phyloP scores from a whole-genome alignment of 768 basidiomycete species.

The Porpolomopsis calyptriformis region DNA sequence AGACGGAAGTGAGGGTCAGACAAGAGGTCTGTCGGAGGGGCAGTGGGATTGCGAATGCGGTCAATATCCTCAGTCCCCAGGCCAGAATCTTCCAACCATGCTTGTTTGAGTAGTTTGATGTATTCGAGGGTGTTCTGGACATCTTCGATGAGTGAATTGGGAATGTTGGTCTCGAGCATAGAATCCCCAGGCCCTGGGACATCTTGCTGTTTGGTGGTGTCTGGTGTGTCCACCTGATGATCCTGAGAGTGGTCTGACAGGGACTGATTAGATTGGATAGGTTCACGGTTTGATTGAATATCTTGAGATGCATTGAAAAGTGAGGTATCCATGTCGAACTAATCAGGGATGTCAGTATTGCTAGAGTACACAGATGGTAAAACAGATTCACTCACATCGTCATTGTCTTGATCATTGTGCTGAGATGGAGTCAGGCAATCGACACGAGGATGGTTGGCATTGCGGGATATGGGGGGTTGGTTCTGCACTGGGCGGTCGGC shows the following conservation, averaged over 20 bases:
- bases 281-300: too few relatives aligned
- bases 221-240: not conserved
- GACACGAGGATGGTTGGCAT: not conserved
- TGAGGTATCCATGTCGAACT: too few relatives aligned
- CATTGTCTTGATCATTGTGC: too few relatives aligned
- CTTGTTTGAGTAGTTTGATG: slow-evolving; percentile 8
- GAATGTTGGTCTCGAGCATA: not conserved
- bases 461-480: not conserved
- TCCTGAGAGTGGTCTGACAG: not conserved
- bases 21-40: slow-evolving; percentile 1
- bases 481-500: not conserved
- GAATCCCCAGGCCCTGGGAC: not conserved
- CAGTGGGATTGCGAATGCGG: slow-evolving; percentile 9
- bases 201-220: not conserved
- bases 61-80: slow-evolving; percentile 6
- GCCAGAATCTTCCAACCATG: slow-evolving; percentile 5
- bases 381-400: too few relatives aligned
- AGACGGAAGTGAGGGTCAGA: slow-evolving; percentile 9
- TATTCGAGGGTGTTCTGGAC: slow-evolving; percentile 3
- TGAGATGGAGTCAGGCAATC: not conserved
- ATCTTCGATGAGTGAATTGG: slow-evolving; percentile 4
- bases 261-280: not conserved
- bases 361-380: too few relatives aligned
- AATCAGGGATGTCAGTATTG: too few relatives aligned
- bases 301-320: too few relatives aligned